Conservation (phyloP, 73 alveolate species). For the Paramecium biaurelia region DNA sequence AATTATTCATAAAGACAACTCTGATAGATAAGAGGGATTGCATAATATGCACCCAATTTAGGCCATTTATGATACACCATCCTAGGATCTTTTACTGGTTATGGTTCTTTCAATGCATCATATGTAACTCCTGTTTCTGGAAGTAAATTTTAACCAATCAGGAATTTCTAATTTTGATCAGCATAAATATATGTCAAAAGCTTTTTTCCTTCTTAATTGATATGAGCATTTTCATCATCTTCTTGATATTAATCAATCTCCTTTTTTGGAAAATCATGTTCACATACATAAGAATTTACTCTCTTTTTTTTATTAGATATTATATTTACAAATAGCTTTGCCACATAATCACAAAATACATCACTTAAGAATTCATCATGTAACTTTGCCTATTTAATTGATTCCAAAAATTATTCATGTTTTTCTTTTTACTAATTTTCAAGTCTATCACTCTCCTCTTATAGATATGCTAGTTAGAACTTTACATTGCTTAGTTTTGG, state of each 20-base stretch:
- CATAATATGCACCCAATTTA: conserved; percentile 90
- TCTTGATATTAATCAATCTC: conserved; percentile 64
- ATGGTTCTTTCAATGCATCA: conserved; percentile 72
- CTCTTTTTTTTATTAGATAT: conserved; percentile 60
- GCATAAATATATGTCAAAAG: conserved; percentile 81
- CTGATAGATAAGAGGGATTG: conserved; percentile 82
- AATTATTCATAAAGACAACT: conserved; percentile 83
- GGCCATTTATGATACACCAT: conserved; percentile 92
- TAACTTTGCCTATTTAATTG: conserved; percentile 57
- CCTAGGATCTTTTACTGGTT: conserved; percentile 79
- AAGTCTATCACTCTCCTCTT: conserved; percentile 51
- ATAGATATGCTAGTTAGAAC: conserved; percentile 52
- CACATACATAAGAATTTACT: conserved; percentile 81
- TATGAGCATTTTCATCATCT: conserved; percentile 94
- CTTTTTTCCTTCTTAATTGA: conserved; percentile 77
- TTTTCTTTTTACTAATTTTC: conserved; percentile 37
- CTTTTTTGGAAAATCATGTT: conserved; percentile 56
- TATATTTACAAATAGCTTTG: background rate
- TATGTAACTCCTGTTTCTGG: conserved; percentile 86
- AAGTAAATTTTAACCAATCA: conserved; percentile 68
- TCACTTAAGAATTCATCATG: conserved; percentile 61
- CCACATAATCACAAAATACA: background rate
- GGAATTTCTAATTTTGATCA: conserved; percentile 67
- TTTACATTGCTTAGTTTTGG: conserved; percentile 53
- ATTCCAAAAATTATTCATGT: conserved; percentile 38